Evolutionary conservation across 768 basidiomycete genomes (phyloP).

Genomic region (Auriculariales sp.): DNA sequence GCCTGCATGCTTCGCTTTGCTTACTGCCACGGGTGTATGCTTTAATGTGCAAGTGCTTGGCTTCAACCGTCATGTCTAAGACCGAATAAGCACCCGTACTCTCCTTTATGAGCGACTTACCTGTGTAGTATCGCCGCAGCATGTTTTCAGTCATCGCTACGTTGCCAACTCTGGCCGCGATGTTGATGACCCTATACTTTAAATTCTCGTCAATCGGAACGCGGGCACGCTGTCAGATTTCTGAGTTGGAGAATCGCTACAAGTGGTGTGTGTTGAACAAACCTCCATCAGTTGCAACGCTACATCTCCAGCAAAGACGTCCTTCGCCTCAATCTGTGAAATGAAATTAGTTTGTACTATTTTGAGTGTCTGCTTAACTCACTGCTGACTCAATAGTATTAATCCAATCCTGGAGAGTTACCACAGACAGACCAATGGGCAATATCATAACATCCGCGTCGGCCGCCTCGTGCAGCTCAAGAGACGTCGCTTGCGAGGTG

Average conservation of each 20-base stretch:
- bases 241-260: neutral
- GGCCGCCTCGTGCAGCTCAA: constrained; percentile 15
- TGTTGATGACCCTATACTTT: constrained; percentile 31
- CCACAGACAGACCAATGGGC: constrained; percentile 19
- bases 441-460: neutral
- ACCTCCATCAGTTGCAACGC: constrained; percentile 42
- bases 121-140: constrained; percentile 25
- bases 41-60: constrained; percentile 27
- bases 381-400: constrained; percentile 39
- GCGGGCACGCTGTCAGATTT: constrained; percentile 24
- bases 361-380: constrained; percentile 13
- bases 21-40: constrained; percentile 31
- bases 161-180: constrained; percentile 34
- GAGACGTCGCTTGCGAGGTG: neutral
- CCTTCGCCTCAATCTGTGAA: constrained; percentile 30
- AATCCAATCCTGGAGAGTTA: constrained; percentile 39
- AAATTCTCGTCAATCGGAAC: constrained; percentile 26
- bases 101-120: constrained; percentile 18
- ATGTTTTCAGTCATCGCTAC: constrained; percentile 29
- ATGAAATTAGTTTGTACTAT: neutral
- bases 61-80: constrained; percentile 5
- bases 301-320: constrained; percentile 32
- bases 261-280: constrained; percentile 3
- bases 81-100: constrained; percentile 7
- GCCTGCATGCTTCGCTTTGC: constrained; percentile 45